A percentile compares a stretch with the other conserved stretches of the same genome.
Conservation (phyloP, 768 basidiomycete genomes). For the Tylopilus plumbeoviolaceoides region DNA sequence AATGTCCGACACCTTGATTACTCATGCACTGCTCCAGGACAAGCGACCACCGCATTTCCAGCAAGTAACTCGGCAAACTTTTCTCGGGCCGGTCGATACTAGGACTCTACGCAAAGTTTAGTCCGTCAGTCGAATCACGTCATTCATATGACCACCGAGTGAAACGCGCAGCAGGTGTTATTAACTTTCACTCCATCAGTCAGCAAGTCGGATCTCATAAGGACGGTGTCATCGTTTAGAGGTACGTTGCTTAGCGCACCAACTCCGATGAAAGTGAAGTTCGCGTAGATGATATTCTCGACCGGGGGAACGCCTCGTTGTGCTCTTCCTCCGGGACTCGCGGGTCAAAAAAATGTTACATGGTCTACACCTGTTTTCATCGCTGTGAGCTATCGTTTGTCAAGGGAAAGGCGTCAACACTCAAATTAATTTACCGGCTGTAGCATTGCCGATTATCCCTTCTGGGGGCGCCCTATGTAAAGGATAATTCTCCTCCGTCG, state of each 20-base stretch:
- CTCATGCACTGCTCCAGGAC: constrained; percentile 1
- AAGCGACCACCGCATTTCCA: constrained; percentile 11
- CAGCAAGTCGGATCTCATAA: constrained; percentile 20
- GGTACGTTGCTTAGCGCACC: constrained; percentile 22
- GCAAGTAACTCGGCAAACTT: constrained; percentile 6
- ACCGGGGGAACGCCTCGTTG: constrained; percentile 13
- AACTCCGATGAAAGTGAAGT: constrained; percentile 13
- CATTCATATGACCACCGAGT: constrained; percentile 22
- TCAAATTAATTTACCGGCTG: constrained; percentile 14
- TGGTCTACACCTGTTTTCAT: constrained; percentile 3
- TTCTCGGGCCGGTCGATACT: constrained; percentile 12
- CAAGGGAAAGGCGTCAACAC: constrained; percentile 9
- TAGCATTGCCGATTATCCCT: constrained; percentile 13
- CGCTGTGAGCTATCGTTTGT: constrained; percentile 3
- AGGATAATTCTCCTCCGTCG: constrained; percentile 2
- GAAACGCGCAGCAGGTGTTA: constrained; percentile 12
- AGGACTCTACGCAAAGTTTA: constrained; percentile 27
- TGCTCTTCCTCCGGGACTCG: constrained; percentile 1
- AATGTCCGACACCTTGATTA: constrained; percentile 13
- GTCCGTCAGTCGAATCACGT: constrained; percentile 25
- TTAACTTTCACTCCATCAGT: constrained; percentile 11
- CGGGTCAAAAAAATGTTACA: background rate
- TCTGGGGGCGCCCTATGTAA: constrained; percentile 8
- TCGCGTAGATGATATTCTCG: constrained; percentile 1
- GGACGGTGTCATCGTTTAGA: constrained; percentile 13